A percentile compares a stretch with the other conserved stretches of the same genome.
Conservation (phyloP, 805 yeast species). For the Cyberlindnera bimundalis region DNA sequence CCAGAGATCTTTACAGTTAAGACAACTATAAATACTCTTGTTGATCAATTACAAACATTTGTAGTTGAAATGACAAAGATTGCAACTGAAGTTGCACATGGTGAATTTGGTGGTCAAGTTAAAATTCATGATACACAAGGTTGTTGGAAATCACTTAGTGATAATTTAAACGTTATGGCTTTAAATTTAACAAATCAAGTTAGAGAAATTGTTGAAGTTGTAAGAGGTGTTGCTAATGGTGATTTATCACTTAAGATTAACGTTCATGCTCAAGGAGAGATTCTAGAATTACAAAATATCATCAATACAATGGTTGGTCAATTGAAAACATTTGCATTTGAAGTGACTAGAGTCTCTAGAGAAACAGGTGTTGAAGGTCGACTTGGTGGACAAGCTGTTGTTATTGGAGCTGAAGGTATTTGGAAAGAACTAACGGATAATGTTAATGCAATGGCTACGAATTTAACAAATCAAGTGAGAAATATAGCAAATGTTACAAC, state of each 20-base stretch:
- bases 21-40: constrained; percentile 77
- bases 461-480: constrained; percentile 84
- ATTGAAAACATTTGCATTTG: constrained; percentile 80
- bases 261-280: constrained; percentile 91
- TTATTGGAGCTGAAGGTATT: constrained; percentile 81
- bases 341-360: constrained; percentile 84
- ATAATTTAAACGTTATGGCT: constrained; percentile 89
- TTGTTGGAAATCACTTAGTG: constrained; percentile 84
- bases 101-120: constrained; percentile 87
- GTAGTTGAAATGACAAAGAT: constrained; percentile 77
- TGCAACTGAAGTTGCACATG: constrained; percentile 87
- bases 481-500: constrained; percentile 86
- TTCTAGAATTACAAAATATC: constrained; percentile 78
- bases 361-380: constrained; percentile 93
- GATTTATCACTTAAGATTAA: constrained; percentile 79
- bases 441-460: constrained; percentile 90
- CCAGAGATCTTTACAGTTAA: constrained; percentile 79
- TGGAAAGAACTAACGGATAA: constrained; percentile 91
- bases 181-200: constrained; percentile 83
- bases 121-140: constrained; percentile 76
- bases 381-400: constrained; percentile 88
- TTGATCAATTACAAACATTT: constrained; percentile 67
- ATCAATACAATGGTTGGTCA: constrained; percentile 91
- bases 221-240: constrained; percentile 85
- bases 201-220: constrained; percentile 85